Evolutionary conservation across 345 rosid species (phyloP).

Genomic region (Durio zibethinus): DNA sequence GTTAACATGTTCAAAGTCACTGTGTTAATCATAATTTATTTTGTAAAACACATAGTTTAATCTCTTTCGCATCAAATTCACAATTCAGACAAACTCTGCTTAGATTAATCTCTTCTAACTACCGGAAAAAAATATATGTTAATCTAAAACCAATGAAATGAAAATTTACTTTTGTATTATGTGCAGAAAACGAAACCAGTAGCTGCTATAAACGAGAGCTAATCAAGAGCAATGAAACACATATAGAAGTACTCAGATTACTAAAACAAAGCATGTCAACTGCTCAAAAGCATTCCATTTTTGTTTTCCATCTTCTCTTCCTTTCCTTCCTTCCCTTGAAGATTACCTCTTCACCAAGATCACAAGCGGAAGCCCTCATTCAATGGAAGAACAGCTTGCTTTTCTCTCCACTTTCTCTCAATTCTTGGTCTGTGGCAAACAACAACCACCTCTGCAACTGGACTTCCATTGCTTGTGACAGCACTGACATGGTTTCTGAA

Average conservation of each 20-base stretch:
- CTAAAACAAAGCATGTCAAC: neutral
- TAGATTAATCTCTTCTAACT: neutral
- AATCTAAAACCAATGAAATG: neutral
- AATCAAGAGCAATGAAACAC: neutral
- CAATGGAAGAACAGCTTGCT: slow-evolving; percentile 44
- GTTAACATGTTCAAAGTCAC: too few relatives aligned
- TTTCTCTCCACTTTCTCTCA: slow-evolving; percentile 27
- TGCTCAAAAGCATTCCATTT: neutral
- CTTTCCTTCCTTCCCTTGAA: slow-evolving; percentile 29
- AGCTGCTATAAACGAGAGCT: neutral
- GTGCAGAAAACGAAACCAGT: neutral
- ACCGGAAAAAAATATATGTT: neutral
- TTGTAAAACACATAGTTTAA: neutral
- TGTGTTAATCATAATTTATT: neutral
- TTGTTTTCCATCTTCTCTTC: neutral
- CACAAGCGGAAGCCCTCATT: slow-evolving; percentile 59
- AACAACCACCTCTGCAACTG: slow-evolving; percentile 57
- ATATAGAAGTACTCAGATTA: neutral
- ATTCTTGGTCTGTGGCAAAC: slow-evolving; percentile 56
- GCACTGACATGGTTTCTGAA: slow-evolving; percentile 27
- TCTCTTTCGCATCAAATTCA: neutral
- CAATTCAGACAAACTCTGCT: neutral
- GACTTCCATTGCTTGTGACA: slow-evolving; percentile 42
- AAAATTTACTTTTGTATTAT: neutral
- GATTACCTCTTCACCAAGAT: slow-evolving; percentile 32